Base-by-base conservation (phyloP, 345 rosid species). In the Citrus cavaleriei region DNA sequence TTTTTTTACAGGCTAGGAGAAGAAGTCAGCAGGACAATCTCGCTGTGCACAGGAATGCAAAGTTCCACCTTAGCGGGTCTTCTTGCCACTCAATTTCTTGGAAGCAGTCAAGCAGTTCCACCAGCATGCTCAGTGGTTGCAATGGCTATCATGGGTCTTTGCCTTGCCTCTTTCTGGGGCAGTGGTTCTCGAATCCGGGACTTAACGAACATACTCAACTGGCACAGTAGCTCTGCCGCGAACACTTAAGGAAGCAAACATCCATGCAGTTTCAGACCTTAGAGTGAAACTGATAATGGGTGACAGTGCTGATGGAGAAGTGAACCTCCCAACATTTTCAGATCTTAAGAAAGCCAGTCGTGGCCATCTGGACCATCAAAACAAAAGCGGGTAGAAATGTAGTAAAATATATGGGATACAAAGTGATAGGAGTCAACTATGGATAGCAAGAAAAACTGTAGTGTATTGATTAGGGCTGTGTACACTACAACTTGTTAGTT, bases 121-220 rank as follows among this genome's bases (percentile, higher is more conserved):
- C 85, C 99, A 16, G 99, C 99, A 14, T 93, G 96, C 85, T 95
- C 99, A 13, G 99, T 95, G 42, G 96, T 95, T 42, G 93, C 92
- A 77, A 95, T 92, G 99, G 99, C 99, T 49, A 91, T 93, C 76
- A 91, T 95, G 98, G 99, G 98, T 75, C 93, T 95, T 51, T 90
- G 90, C 61, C 97, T 95, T 77, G 98, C 98, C 59, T 91, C 97
- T 65, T 89, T 93, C 81, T 95, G 99, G 98, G 98, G 98, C 22
- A 87, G 70, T 21, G 95, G 97, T 63, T 82, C 12, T 70, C 91
- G 89, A 78, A 91, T 95, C 79, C 87, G 92, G 35, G 91, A 92
- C 75, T 42, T 91, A 46, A 87, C 84, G 0, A 85, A 88, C 30
- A 78, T 70, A 73, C 75, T 84, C 75, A 81, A 81, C 74, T 87